Base-by-base conservation (phyloP, 805 yeast species). In the Myxozyma neglecta region DNA sequence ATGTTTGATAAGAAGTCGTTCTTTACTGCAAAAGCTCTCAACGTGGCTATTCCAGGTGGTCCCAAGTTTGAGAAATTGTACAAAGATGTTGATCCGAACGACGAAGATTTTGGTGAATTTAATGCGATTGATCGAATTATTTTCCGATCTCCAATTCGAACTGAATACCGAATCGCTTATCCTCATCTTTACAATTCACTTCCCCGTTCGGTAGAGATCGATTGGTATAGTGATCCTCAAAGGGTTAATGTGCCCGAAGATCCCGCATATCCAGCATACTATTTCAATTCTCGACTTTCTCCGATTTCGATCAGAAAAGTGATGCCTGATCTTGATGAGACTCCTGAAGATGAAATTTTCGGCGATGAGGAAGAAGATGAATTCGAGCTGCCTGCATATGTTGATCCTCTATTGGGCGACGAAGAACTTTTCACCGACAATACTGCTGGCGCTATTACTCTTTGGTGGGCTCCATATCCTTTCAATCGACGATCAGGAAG, bases 21-120 rank as follows among this genome's bases (percentile, higher is more conserved):
- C 67, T 83, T 87, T 73, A 92, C 97, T 0, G 96, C 98, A 0
- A 94, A 94, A 71, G 93, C 96, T 8, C 79, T 94, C 54, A 90
- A 92, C 70, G 81, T 86, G 49, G 87, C 96, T 1, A 79, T 94
- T 39, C 97, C 97, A 0, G 97, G 97, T 11, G 99, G 99, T 0
- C 98, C 99, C 11, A 89, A 88, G 71, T 94, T 91, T 74, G 98
- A 92, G 75, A 96, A 96, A 0, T 75, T 92, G 14, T 84, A 80
- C 75, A 85, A 86, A 63, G 89, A 87, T 56, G 77, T 79, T 43
- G 85, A 85, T 67, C 80, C 81, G 34, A 83, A 82, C 29, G 88
- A 85, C 50, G 93, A 88, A 62, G 97, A 92, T 71, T 88, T 82
- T 73, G 90, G 89, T 57, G 98, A 93, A 73, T 92, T 94, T 76